Conservation (phyloP, 306 rosid genomes). For the Medicago lupulina region DNA sequence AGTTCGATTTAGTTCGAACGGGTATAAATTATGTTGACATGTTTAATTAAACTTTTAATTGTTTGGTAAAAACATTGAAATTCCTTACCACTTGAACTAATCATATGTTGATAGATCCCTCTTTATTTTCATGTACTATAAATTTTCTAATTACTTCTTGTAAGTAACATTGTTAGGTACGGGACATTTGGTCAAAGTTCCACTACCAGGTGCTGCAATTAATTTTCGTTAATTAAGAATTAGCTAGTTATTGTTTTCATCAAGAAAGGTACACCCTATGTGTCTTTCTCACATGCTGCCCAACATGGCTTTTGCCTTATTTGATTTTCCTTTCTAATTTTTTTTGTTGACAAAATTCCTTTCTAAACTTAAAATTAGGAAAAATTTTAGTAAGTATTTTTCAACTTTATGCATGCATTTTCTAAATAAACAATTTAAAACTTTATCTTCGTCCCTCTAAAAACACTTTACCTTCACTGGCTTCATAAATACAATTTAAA, state of each 20-base stretch:
- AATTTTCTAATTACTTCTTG: slow-evolving; percentile 15
- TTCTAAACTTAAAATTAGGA: background rate
- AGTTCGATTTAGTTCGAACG: too few relatives aligned
- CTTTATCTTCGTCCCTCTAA: too few relatives aligned
- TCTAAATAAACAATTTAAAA: background rate
- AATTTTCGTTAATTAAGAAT: slow-evolving; percentile 40
- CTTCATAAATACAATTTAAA: too few relatives aligned
- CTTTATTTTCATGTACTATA: too few relatives aligned
- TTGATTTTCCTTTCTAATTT: slow-evolving; percentile 39
- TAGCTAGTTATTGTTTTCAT: slow-evolving; percentile 56
- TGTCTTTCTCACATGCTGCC: slow-evolving; percentile 61
- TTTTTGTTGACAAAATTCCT: too few relatives aligned
- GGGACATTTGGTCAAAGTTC: slow-evolving; percentile 56
- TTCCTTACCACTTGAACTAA: too few relatives aligned
- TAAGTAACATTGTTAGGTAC: slow-evolving; percentile 33
- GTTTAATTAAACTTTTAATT: too few relatives aligned
- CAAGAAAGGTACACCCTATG: slow-evolving; percentile 53
- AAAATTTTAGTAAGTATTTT: background rate
- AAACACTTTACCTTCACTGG: too few relatives aligned
- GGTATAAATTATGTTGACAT: too few relatives aligned
- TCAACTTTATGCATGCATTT: slow-evolving; percentile 8
- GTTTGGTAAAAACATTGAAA: too few relatives aligned
- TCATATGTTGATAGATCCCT: too few relatives aligned
- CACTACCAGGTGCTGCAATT: slow-evolving; percentile 47
- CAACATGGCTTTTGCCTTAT: slow-evolving; percentile 50